Evolutionary conservation across 2,329 filamentous ascomycete species (phyloP).

Genomic region (Stachybotrys echinatus): DNA sequence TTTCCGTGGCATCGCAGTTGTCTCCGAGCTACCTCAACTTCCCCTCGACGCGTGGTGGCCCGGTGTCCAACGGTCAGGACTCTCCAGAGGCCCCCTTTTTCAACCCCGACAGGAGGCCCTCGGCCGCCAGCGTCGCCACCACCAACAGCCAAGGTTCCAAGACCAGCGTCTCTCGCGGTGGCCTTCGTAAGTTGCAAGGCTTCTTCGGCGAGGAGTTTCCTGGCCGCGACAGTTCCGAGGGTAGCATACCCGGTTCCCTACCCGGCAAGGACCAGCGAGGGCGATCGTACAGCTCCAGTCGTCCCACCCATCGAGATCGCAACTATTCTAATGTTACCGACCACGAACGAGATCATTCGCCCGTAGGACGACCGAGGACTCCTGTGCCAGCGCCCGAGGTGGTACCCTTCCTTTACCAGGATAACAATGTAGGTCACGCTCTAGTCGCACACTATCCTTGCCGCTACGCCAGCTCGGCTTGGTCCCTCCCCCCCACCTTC

Average conservation of each 20-base stretch:
- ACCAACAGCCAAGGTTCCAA: conserved; percentile 82
- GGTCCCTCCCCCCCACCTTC: no score
- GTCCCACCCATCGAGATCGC: conserved; percentile 59
- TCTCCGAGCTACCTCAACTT: conserved; percentile 62
- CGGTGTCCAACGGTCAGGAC: conserved; percentile 46
- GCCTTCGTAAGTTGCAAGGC: conserved; percentile 78
- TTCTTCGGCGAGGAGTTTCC: conserved; percentile 91
- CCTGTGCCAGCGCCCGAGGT: conserved; percentile 87
- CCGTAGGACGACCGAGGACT: conserved; percentile 67
- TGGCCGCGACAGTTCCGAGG: conserved; percentile 68
- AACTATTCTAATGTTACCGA: conserved; percentile 77
- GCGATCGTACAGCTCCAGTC: conserved; percentile 56
- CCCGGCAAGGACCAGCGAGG: conserved; percentile 55
- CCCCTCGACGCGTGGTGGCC: conserved; percentile 19
- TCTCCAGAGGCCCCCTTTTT: conserved; percentile 56
- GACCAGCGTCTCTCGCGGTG: conserved; percentile 62
- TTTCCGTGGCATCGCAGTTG: conserved; percentile 57
- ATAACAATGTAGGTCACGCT: conserved; percentile 55
- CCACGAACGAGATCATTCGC: conserved; percentile 68
- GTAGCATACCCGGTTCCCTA: conserved; percentile 49
- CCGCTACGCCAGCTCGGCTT: no score
- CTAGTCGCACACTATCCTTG: no score
- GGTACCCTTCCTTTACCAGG: conserved; percentile 95
- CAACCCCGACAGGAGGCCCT: conserved; percentile 74
- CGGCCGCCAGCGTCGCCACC: conserved; percentile 73